phyloP scores from a whole-genome alignment of 1,284 basidiomycete genomes.

The Marasmius sp. region DNA sequence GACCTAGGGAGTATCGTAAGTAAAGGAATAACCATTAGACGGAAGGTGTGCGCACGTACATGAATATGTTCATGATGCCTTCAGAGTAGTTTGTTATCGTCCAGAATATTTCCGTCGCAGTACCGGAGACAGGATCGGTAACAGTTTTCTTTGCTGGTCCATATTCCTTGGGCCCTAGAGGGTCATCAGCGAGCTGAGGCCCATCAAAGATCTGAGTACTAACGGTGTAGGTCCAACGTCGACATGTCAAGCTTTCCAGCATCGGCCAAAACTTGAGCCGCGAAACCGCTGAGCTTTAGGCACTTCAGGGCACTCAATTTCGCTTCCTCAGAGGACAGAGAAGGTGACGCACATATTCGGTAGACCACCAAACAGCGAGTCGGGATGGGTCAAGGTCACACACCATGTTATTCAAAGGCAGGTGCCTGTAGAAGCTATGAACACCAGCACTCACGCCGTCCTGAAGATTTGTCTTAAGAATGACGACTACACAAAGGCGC shows the following conservation, averaged over 20 bases:
- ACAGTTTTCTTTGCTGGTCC: slow-evolving; percentile 34
- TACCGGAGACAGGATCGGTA: slow-evolving; percentile 45
- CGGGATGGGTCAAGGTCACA: slow-evolving; percentile 54
- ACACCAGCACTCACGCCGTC: slow-evolving; percentile 50
- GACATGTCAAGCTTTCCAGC: slow-evolving; percentile 42
- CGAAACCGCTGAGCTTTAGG: slow-evolving; percentile 53
- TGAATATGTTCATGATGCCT: slow-evolving; percentile 45
- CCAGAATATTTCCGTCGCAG: slow-evolving; percentile 48
- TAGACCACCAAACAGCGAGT: slow-evolving; percentile 61
- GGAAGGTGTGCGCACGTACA: slow-evolving; percentile 27
- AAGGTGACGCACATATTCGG: slow-evolving; percentile 37
- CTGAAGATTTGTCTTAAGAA: slow-evolving; percentile 23
- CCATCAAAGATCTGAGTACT: slow-evolving; percentile 12
- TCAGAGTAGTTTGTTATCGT: slow-evolving; percentile 47
- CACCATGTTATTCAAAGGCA: slow-evolving; percentile 63
- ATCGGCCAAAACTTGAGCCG: slow-evolving; percentile 50
- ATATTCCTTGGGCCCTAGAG: slow-evolving; percentile 54
- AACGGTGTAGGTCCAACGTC: slow-evolving; percentile 49
- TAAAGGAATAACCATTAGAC: not conserved
- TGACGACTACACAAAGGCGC: not conserved
- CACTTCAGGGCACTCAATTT: slow-evolving; percentile 29
- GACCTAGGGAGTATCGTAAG: slow-evolving; percentile 19
- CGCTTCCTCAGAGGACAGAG: not conserved
- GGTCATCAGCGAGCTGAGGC: not conserved
- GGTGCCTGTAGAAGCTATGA: slow-evolving; percentile 57